These are phyloP conservation scores for Trametes maxima DNA, from an alignment of 768 basidiomycete genomes.

Conservation along the genomic window DNA sequence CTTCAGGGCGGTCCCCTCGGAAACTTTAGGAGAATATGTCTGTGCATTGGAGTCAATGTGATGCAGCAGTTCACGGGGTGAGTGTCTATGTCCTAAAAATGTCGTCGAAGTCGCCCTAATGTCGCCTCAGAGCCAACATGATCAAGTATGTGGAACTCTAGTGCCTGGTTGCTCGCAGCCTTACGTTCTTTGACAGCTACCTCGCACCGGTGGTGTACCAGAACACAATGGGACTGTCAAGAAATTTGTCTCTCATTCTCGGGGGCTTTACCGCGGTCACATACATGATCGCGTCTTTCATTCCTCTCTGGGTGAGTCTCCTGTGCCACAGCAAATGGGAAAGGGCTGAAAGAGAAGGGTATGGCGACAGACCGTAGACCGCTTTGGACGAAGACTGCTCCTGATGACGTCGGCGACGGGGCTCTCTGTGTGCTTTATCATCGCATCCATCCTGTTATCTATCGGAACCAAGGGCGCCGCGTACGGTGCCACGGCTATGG, in stretches of 20 bases:
- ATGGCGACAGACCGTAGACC: constrained; percentile 41
- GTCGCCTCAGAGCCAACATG: constrained; percentile 38
- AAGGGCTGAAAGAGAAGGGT: not conserved
- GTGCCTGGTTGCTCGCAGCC: not conserved
- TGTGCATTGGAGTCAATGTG: constrained; percentile 42
- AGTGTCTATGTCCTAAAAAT: not conserved
- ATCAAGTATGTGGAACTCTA: constrained; percentile 34
- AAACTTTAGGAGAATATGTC: constrained; percentile 42
- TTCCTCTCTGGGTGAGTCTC: constrained; percentile 39
- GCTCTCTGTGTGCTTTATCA: constrained; percentile 41
- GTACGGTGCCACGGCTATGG: constrained; percentile 43
- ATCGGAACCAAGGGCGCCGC: constrained; percentile 38
- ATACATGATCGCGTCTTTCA: constrained; percentile 45
- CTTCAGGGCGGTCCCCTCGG: constrained; percentile 40
- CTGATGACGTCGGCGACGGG: constrained; percentile 43
- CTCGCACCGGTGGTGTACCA: constrained; percentile 45
- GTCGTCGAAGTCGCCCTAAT: not conserved
- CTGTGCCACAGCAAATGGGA: not conserved
- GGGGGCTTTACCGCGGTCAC: constrained; percentile 44
- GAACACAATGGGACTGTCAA: constrained; percentile 44
- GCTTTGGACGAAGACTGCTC: constrained; percentile 41
- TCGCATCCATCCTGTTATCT: constrained; percentile 39
- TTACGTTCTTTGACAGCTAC: constrained; percentile 30
- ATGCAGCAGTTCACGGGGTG: constrained; percentile 49
- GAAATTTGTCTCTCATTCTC: constrained; percentile 43